These are phyloP conservation scores for Inga leiocalycina DNA, from an alignment of 306 rosid genomes.

Conservation along the genomic window DNA sequence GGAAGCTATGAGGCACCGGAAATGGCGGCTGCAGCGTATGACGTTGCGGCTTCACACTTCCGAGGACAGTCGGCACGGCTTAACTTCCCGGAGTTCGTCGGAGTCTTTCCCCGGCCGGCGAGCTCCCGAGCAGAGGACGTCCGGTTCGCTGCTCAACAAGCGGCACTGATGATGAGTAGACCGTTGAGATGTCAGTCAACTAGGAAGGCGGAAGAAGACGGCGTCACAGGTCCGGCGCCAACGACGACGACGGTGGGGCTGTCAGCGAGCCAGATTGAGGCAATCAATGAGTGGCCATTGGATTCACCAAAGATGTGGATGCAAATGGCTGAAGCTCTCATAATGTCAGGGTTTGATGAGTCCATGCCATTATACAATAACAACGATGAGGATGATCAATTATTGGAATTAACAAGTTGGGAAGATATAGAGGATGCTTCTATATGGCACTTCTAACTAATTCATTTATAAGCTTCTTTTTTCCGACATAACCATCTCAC, in stretches of 20 bases:
- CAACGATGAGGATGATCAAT: not conserved
- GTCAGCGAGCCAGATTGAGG: slow-evolving; percentile 77
- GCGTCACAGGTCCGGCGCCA: not conserved
- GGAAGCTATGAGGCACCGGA: slow-evolving; percentile 77
- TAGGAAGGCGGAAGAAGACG: not conserved
- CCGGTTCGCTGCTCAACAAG: slow-evolving; percentile 74
- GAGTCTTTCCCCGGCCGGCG: slow-evolving; percentile 54
- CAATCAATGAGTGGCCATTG: slow-evolving; percentile 85
- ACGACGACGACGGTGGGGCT: slow-evolving; percentile 58
- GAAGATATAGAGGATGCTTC: slow-evolving; percentile 52
- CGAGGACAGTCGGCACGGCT: slow-evolving; percentile 56
- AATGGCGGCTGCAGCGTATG: slow-evolving; percentile 94
- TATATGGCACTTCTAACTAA: slow-evolving; percentile 49
- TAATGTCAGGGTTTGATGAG: slow-evolving; percentile 18
- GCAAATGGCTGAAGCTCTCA: slow-evolving; percentile 48
- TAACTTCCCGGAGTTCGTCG: slow-evolving; percentile 68
- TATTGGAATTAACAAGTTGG: slow-evolving; percentile 40
- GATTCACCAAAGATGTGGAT: slow-evolving; percentile 93
- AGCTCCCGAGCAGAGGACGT: slow-evolving; percentile 61
- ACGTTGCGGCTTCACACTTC: slow-evolving; percentile 78
- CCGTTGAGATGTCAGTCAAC: not conserved
- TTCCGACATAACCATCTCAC: too few relatives aligned
- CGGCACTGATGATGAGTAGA: slow-evolving; percentile 51
- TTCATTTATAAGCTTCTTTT: not conserved
- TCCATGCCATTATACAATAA: slow-evolving; percentile 17